Evolutionary conservation across 2,329 filamentous ascomycete species (phyloP).

Genomic region (Emericellopsis cladophorae): DNA sequence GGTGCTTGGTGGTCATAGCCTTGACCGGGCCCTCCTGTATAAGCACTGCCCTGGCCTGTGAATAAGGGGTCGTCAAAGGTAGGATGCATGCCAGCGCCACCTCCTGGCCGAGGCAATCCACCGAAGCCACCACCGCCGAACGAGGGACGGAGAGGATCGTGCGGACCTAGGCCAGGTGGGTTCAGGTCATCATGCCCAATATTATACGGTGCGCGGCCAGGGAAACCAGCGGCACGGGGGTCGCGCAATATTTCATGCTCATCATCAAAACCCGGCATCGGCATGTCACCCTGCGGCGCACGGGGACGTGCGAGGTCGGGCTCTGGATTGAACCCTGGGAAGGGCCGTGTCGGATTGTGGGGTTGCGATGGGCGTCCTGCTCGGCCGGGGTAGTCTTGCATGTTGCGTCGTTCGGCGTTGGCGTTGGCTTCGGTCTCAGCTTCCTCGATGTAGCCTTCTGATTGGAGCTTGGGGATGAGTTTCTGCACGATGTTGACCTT

Average conservation of each 20-base stretch:
- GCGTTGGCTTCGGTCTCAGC: constrained; percentile 28
- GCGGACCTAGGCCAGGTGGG: constrained; percentile 71
- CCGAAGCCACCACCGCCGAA: constrained; percentile 50
- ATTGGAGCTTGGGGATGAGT: constrained; percentile 63
- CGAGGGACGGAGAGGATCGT: constrained; percentile 64
- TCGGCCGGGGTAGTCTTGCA: constrained; percentile 21
- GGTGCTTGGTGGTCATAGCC: constrained; percentile 57
- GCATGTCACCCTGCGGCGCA: constrained; percentile 63
- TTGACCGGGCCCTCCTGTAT: constrained; percentile 21
- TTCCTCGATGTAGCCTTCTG: constrained; percentile 64
- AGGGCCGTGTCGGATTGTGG: constrained; percentile 34
- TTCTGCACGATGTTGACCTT: constrained; percentile 75
- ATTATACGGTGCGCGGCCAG: constrained; percentile 42
- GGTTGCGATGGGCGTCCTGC: constrained; percentile 31
- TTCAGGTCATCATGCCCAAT: constrained; percentile 83
- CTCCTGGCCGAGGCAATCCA: constrained; percentile 42
- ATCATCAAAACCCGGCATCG: constrained; percentile 86
- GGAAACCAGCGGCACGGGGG: constrained; percentile 18
- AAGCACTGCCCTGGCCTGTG: constrained; percentile 36
- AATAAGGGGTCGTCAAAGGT: constrained; percentile 90
- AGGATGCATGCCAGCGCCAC: constrained; percentile 81
- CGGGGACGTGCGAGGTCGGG: constrained; percentile 42
- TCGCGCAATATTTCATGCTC: constrained; percentile 66
- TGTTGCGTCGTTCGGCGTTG: constrained; percentile 23
- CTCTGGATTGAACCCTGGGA: constrained; percentile 33